phyloP scores from a whole-genome alignment of 371 early-diverging fungal genomes.

The Batkoa obscura region DNA sequence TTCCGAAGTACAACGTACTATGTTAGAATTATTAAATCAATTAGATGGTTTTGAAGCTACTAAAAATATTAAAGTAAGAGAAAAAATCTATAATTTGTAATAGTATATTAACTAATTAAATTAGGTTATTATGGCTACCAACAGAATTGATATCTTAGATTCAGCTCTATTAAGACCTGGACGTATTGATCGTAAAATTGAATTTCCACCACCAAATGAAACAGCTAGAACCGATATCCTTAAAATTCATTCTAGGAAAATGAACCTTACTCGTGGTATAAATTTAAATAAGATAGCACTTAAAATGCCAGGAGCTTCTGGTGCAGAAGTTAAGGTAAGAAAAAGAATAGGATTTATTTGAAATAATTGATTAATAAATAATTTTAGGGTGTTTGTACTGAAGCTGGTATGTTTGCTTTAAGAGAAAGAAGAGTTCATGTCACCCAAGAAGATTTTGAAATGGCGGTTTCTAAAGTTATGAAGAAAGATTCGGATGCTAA shows the following conservation, averaged over 20 bases:
- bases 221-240: constrained; percentile 94
- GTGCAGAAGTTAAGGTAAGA: constrained; percentile 87
- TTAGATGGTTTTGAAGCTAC: constrained; percentile 99
- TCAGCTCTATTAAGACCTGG: constrained; percentile 95
- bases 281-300: constrained; percentile 92
- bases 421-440: constrained; percentile 97
- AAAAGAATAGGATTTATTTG: too few species aligned
- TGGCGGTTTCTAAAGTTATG: constrained; percentile 99
- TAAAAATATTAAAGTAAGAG: constrained; percentile 77
- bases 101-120: too few species aligned
- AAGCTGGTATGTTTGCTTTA: constrained; percentile 99
- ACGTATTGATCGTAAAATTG: constrained; percentile 99
- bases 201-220: constrained; percentile 98
- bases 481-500: constrained; percentile 96
- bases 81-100: too few species aligned
- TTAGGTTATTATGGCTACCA: constrained; percentile 98
- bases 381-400: constrained; percentile 78
- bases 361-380: too few species aligned
- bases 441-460: constrained; percentile 99
- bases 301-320: constrained; percentile 87
- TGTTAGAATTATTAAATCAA: constrained; percentile 99
- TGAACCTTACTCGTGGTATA: constrained; percentile 98
- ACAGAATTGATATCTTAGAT: constrained; percentile 97
- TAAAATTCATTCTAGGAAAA: constrained; percentile 98
- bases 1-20: constrained; percentile 98